Conservation (phyloP, 1,139 yeast species). For the Pichia sp. region DNA sequence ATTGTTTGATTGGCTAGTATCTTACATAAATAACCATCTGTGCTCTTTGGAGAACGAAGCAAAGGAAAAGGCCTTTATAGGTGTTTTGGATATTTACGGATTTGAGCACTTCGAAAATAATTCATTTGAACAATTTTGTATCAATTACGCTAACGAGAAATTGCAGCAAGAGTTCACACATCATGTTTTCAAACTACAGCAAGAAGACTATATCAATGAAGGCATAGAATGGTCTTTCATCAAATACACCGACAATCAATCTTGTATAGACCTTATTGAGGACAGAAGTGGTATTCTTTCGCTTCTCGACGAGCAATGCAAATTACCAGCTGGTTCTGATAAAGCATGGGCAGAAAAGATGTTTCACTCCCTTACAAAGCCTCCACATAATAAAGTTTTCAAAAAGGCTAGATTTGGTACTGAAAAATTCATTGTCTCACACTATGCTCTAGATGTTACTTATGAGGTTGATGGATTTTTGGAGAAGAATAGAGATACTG, state of each 20-base stretch:
- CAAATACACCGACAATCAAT: slow-evolving; percentile 94
- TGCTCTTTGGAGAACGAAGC: slow-evolving; percentile 63
- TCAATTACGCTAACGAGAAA: slow-evolving; percentile 96
- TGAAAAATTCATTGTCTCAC: slow-evolving; percentile 84
- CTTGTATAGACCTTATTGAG: slow-evolving; percentile 91
- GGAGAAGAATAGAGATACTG: slow-evolving; percentile 95
- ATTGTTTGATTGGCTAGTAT: slow-evolving; percentile 91
- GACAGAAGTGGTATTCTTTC: slow-evolving; percentile 82
- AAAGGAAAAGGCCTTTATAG: slow-evolving; percentile 70
- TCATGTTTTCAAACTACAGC: slow-evolving; percentile 94
- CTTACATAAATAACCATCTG: slow-evolving; percentile 71
- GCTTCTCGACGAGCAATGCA: slow-evolving; percentile 88
- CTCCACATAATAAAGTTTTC: slow-evolving; percentile 74
- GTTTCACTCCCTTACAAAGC: slow-evolving; percentile 77
- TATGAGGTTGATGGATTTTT: slow-evolving; percentile 93
- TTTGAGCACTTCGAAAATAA: slow-evolving; percentile 92
- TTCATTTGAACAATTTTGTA: slow-evolving; percentile 96
- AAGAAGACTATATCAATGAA: slow-evolving; percentile 88
- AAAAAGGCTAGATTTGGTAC: slow-evolving; percentile 94
- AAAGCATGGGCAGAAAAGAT: slow-evolving; percentile 89
- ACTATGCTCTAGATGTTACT: slow-evolving; percentile 90
- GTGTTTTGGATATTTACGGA: slow-evolving; percentile 96
- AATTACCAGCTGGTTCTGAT: slow-evolving; percentile 91
- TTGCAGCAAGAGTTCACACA: slow-evolving; percentile 96
- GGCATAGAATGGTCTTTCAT: slow-evolving; percentile 97